phyloP scores from a whole-genome alignment of 306 rosid species.

The Astragalus membranaceus region DNA sequence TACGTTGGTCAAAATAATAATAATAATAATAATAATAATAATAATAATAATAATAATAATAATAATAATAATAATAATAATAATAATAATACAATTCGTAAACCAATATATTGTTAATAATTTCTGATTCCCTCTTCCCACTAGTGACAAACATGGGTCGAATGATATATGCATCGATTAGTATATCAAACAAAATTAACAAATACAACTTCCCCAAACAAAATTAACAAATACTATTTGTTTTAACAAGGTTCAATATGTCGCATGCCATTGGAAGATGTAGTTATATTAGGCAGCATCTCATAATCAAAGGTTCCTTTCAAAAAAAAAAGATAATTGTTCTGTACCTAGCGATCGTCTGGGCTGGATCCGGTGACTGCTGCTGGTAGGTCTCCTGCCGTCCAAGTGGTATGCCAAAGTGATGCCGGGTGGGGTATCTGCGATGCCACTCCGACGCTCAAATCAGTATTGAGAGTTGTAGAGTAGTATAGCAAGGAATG shows the following conservation, averaged over 20 bases:
- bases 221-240: too few species aligned
- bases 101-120: background rate
- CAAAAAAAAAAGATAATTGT: background rate
- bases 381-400: too few species aligned
- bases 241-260: conserved; percentile 12
- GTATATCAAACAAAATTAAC: background rate
- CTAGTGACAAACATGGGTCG: background rate
- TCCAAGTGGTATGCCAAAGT: too few species aligned
- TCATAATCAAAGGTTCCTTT: background rate
- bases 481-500: too few species aligned
- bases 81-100: background rate
- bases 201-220: too few species aligned
- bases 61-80: too few species aligned
- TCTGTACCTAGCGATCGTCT: too few species aligned
- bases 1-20: too few species aligned
- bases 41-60: background rate
- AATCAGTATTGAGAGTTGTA: too few species aligned
- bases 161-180: background rate
- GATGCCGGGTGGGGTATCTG: too few species aligned
- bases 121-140: background rate
- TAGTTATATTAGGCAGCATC: background rate
- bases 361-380: too few species aligned
- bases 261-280: conserved; percentile 10
- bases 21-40: background rate
- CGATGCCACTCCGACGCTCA: too few species aligned